These are phyloP conservation scores for Aeminium ludgeri DNA, from an alignment of 495 filamentous ascomycete species.

Conservation along the genomic window DNA sequence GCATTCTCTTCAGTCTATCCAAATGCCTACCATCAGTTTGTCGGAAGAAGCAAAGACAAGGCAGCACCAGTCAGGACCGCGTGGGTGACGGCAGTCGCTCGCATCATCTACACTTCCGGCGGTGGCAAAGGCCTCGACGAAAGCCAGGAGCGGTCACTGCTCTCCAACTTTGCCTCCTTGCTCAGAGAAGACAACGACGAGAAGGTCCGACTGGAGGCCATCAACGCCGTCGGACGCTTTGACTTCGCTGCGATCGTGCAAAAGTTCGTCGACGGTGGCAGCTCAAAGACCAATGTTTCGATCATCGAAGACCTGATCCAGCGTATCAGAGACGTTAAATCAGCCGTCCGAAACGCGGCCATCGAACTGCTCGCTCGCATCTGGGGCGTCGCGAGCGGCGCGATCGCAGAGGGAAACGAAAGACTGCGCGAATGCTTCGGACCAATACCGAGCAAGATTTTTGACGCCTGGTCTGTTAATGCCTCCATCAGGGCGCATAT, in stretches of 20 bases:
- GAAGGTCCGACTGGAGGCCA: conserved; percentile 71
- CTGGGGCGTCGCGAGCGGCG: conserved; percentile 80
- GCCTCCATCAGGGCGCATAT: conserved; percentile 66
- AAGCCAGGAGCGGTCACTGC: conserved; percentile 53
- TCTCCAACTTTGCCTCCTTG: conserved; percentile 54
- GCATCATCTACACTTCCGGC: conserved; percentile 67
- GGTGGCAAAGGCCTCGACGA: conserved; percentile 69
- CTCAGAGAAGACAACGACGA: conserved; percentile 70
- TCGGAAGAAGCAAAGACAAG: conserved; percentile 74
- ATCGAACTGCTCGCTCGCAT: conserved; percentile 70
- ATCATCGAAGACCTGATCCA: conserved; percentile 68
- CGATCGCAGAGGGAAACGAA: conserved; percentile 72
- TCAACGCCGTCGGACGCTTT: conserved; percentile 63
- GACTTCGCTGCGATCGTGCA: conserved; percentile 59
- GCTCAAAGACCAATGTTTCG: conserved; percentile 49
- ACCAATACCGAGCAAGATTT: conserved; percentile 67
- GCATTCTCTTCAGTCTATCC: conserved; percentile 67
- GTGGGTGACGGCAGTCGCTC: conserved; percentile 71
- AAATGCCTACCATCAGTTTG: conserved; percentile 61
- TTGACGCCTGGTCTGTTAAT: conserved; percentile 81
- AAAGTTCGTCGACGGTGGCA: conserved; percentile 60
- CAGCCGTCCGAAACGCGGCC: conserved; percentile 62
- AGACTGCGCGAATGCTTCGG: conserved; percentile 51
- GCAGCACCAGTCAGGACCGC: conserved; percentile 58
- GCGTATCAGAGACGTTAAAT: conserved; percentile 72